A percentile compares a stretch with the other conserved stretches of the same genome.
phyloP scores from a whole-genome alignment of 495 filamentous ascomycete species.

The Cryomyces minteri region DNA sequence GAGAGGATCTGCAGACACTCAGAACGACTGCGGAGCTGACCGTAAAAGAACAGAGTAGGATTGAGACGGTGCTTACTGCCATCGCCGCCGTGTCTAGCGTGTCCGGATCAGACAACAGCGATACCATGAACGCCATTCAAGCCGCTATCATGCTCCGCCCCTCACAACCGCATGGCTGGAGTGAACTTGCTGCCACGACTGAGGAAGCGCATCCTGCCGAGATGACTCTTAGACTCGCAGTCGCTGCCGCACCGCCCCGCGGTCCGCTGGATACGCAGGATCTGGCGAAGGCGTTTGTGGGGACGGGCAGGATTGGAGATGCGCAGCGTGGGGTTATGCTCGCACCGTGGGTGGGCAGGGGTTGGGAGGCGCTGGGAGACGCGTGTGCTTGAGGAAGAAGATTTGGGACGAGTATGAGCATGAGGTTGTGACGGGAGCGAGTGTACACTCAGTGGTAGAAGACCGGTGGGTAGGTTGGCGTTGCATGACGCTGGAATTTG shows the following conservation, averaged over 20 bases:
- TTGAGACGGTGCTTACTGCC: constrained; percentile 38
- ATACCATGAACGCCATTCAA: constrained; percentile 22
- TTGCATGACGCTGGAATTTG: too few species aligned
- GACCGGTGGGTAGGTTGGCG: too few species aligned
- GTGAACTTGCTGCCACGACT: constrained; percentile 35
- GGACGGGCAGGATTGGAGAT: constrained; percentile 50
- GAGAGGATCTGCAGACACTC: constrained; percentile 53
- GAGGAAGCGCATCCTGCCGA: constrained; percentile 43
- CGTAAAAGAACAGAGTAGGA: constrained; percentile 26
- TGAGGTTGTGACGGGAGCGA: too few species aligned
- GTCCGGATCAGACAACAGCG: constrained; percentile 7
- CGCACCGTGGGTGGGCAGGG: constrained; percentile 54
- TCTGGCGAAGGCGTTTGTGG: constrained; percentile 57
- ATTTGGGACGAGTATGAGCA: too few species aligned
- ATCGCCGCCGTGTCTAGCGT: constrained; percentile 22
- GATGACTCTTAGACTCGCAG: constrained; percentile 68
- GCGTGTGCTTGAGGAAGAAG: too few species aligned
- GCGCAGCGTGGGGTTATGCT: constrained; percentile 61
- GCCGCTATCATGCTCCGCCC: constrained; percentile 64
- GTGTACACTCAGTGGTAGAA: too few species aligned
- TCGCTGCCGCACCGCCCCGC: constrained; percentile 47
- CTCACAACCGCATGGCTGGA: constrained; percentile 58
- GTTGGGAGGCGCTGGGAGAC: constrained; percentile 36
- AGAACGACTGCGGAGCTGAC: constrained; percentile 40
- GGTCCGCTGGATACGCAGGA: constrained; percentile 48